Evolutionary conservation across 2,329 filamentous ascomycete genomes (phyloP).

Genomic region (Volutella citrinella): DNA sequence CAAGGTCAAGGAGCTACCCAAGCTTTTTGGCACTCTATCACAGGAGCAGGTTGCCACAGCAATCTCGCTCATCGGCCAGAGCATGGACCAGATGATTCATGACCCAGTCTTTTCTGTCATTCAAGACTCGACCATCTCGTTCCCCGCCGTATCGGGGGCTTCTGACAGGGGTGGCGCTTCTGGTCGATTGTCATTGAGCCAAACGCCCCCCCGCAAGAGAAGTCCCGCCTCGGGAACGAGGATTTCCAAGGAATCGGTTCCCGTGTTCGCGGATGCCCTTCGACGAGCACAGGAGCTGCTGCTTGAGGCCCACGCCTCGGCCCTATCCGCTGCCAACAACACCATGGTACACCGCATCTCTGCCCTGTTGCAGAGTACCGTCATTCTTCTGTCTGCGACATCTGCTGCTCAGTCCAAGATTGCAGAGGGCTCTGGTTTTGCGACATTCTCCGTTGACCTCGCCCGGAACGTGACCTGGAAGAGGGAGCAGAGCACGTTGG

Average conservation of each 20-base stretch:
- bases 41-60: slow-evolving; percentile 62
- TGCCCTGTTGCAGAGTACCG: slow-evolving; percentile 61
- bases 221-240: slow-evolving; percentile 22
- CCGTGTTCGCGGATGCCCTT: slow-evolving; percentile 56
- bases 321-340: slow-evolving; percentile 52
- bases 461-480: slow-evolving; percentile 67
- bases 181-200: slow-evolving; percentile 34
- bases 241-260: slow-evolving; percentile 28
- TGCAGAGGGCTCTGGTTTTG: slow-evolving; percentile 52
- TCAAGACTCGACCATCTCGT: slow-evolving; percentile 88
- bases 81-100: slow-evolving; percentile 67
- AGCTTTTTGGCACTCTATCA: slow-evolving; percentile 35
- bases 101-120: slow-evolving; percentile 87
- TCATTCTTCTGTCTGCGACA: slow-evolving; percentile 64
- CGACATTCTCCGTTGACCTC: slow-evolving; percentile 64
- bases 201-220: slow-evolving; percentile 34
- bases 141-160: slow-evolving; percentile 62
- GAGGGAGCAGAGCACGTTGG: slow-evolving; percentile 59
- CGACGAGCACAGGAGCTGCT: slow-evolving; percentile 65
- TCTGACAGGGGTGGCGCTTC: slow-evolving; percentile 35
- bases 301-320: slow-evolving; percentile 59
- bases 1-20: slow-evolving; percentile 43
- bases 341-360: slow-evolving; percentile 61
- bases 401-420: slow-evolving; percentile 44
- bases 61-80: slow-evolving; percentile 65